A percentile compares a stretch with the other conserved stretches of the same genome.
These are phyloP conservation scores for Calonectria honghensis DNA, from an alignment of 2,329 filamentous ascomycete genomes.

Conservation along the genomic window DNA sequence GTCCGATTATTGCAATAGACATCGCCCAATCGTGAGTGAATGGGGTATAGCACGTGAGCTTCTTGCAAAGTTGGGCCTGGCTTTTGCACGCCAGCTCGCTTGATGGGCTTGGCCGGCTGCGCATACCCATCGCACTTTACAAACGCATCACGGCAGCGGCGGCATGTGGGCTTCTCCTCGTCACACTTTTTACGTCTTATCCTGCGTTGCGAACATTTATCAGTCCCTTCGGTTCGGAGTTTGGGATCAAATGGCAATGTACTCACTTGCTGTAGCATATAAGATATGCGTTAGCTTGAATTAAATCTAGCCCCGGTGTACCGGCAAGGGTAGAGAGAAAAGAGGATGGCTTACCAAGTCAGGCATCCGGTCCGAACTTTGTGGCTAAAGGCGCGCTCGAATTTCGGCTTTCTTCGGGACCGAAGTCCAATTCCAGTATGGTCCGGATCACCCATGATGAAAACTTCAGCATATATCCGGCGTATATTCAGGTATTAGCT, in stretches of 20 bases:
- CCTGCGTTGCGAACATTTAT: neutral
- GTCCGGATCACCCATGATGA: neutral
- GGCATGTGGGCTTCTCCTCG: slow-evolving; percentile 18
- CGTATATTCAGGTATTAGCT: neutral
- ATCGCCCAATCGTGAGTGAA: neutral
- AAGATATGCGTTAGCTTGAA: neutral
- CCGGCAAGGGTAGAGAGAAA: neutral
- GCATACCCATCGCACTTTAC: slow-evolving; percentile 6
- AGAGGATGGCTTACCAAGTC: neutral
- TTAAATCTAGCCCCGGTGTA: neutral
- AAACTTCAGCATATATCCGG: neutral
- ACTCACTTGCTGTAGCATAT: slow-evolving; percentile 1
- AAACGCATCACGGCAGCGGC: neutral
- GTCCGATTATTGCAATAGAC: neutral
- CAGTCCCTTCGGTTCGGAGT: neutral
- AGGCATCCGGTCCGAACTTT: slow-evolving; percentile 16
- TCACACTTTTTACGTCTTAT: slow-evolving; percentile 9
- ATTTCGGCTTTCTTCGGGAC: neutral
- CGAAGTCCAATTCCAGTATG: neutral
- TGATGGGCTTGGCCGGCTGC: no score
- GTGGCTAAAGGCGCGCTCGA: slow-evolving; percentile 2
- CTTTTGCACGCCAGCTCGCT: neutral
- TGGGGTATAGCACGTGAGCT: neutral
- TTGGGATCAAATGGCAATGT: neutral
- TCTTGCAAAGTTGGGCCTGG: neutral